Evolutionary conservation across 2,329 filamentous ascomycete species (phyloP), one percentile per base, ranked within the genome.

Genomic region (Hymenoscyphus linearis): DNA sequence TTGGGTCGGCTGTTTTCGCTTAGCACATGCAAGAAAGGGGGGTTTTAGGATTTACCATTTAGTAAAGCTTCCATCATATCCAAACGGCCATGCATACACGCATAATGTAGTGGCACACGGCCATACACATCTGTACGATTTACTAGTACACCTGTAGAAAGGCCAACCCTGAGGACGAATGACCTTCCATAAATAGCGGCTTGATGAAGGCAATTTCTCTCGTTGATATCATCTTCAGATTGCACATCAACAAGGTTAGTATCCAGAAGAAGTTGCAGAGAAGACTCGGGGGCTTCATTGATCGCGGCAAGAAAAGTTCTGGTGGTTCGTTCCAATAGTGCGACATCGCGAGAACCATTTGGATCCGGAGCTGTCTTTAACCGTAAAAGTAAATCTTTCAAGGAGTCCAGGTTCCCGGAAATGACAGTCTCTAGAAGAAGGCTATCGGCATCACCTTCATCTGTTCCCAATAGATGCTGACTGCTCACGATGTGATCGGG

Each of bases 221-320:
- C 93, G 70, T 98, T 99, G 74, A 99, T 98, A 70, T 97, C 93
- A 73, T 99, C 95, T 69, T 96, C 91, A 0, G 92, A 95, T 70
- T 91, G 87, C n/a, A 97, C 82, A 73, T 98, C 89, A 36, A 99
- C 90, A 26, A 95, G 78, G 0, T 85, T 85, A 2, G 93, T 96
- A 55, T 90, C 86, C 27, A 97, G 79, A 27, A 99, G 82, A 5
- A 91, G 79, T 62, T 85, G 83, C 22, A 98, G 79, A 9, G 93
- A 87, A 31, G 89, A 84, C 65, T 88, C 83, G 0, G 92, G 88
- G 3, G 89, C 93, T 69, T 96, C 91, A 66, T 91, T 89, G 67
- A 97, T 90, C 4, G 92, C 92, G 55, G 91, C 89, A 55, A 99
- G 80, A 74, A 99, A 99, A 0, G 91, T 93, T 66, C 91, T 83